Base-by-base conservation (phyloP, 2,329 filamentous ascomycete species). In the Lecanosticta acicola region DNA sequence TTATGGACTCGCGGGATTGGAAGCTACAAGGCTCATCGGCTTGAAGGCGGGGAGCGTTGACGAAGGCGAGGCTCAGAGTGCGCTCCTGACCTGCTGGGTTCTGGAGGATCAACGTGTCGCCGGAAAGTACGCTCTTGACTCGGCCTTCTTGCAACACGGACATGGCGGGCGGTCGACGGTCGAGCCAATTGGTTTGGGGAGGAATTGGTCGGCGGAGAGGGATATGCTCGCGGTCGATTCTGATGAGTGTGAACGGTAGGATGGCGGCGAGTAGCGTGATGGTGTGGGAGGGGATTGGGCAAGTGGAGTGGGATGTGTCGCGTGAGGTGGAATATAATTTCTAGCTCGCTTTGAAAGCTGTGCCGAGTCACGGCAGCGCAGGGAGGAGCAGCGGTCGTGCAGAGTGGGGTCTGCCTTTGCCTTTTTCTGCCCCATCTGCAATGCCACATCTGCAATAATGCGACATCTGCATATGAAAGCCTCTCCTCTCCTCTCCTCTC, bases 121-220 rank as follows among this genome's bases (percentile, higher is more conserved):
- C 93, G 63, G 90, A 96, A 63, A 94, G 75, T 58, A 95, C 87
- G 66, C 85, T 87, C 78, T 98, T 98, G 70, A 97, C 90, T 62
- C 83, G 85, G 66, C 83, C 77, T 72, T 78, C 80, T 67, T 81
- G 68, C 60, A 79, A 48, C 26, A 57, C 49, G 11, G 53, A 54
- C 60, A 63, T 63, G 46, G 11, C 24, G 24, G 24, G 24, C 24
- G 11, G 24, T 11, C 7, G 24, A 29, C n/a, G n/a, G n/a, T 29
- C 24, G 24, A 29, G 5, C 11, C 24, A 11, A 29, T 5, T 5
- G 24, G 24, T 11, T 29, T 11, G 24, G 24, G 24, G 24, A 29
- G 24, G 24, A 29, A 29, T 29, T 29, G 24, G 24, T 11, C 7
- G 24, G 24, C 24, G 24, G 24, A 5, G 24, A 11, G 11, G 24